Percentiles rank a stretch among this genome's conserved stretches.
phyloP scores from a whole-genome alignment of 805 yeast genomes.

The Candida montana region DNA sequence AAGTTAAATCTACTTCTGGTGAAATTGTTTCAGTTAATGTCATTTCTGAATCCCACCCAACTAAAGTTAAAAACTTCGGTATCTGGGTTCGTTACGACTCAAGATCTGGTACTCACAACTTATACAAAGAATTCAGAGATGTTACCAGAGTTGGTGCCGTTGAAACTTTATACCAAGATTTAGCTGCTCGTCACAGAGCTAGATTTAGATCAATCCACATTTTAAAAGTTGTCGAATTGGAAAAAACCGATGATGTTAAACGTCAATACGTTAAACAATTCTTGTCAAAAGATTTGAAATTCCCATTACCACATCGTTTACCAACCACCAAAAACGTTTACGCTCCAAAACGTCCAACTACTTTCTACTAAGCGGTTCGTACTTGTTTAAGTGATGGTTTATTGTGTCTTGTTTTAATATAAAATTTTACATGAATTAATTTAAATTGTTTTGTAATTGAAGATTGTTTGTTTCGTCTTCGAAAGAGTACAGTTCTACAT shows the following conservation, averaged over 20 bases:
- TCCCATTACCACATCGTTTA: conserved; percentile 99
- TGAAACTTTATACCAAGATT: conserved; percentile 97
- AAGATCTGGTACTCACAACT: conserved; percentile 99
- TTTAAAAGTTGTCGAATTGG: conserved; percentile 98
- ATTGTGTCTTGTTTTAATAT: conserved; percentile 9
- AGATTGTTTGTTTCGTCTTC: too few species aligned
- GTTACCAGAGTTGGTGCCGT: conserved; percentile 99
- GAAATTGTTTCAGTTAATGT: conserved; percentile 92
- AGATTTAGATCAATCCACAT: conserved; percentile 99
- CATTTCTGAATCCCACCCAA: conserved; percentile 93
- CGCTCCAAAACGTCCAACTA: conserved; percentile 92
- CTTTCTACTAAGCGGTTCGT: conserved; percentile 71
- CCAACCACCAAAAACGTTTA: conserved; percentile 83
- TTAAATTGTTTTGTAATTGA: background rate
- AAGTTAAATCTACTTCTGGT: conserved; percentile 99
- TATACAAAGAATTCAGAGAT: conserved; percentile 99
- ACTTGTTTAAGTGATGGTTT: conserved; percentile 6
- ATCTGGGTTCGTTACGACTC: conserved; percentile 99
- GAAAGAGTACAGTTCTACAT: too few species aligned
- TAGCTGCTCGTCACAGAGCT: conserved; percentile 99
- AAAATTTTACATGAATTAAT: conserved; percentile 9
- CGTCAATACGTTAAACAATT: conserved; percentile 99
- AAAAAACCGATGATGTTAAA: conserved; percentile 96
- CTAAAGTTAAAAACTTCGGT: conserved; percentile 99
- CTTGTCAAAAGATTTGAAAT: conserved; percentile 90